Base-by-base conservation (phyloP, 1,284 basidiomycete species). In the Apiotrichum brassicae region DNA sequence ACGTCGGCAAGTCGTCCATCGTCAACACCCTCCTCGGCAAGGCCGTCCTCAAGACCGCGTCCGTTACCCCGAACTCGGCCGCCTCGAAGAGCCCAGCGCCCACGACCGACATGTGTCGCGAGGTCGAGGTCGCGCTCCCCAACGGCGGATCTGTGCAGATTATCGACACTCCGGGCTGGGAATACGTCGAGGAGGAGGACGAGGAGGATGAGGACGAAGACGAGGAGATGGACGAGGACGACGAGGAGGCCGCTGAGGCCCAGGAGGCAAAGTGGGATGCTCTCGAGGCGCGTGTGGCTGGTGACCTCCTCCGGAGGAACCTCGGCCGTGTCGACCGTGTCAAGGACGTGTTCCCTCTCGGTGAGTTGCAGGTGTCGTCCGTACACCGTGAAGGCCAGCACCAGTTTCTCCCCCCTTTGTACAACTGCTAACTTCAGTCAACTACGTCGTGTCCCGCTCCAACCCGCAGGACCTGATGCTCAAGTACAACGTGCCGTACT, bases 261-360 rank as follows among this genome's bases (percentile, higher is more conserved):
- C 76, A 77, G 16, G 77, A 75, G 35, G 76, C 76, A 32, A 70
- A 72, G 33, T 74, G 76, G 59, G 74, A 76, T 51, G 59, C 66
- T 20, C 57, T 74, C 51, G 76, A 77, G 51, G 70, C 64, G 12
- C 62, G 71, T 28, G 81, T 83, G 37, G 81, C 81, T 14, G 80
- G 77, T 37, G 88, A 92, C 62, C 78, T 88, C 51, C 71, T 93
- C 22, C 64, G 90, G 57, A 79, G 91, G 48, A 87, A 84, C 65
- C 81, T 86, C 59, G 87, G 93, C 30, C 81, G 87, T 60, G 84
- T 97, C 35, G 94, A 97, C 69, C 79, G 85, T 35, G 77, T 97
- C 51, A 87, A 90, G 68, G 91, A 97, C 65, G 85, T 89, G 23
- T 72, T 84, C 48, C 82, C 81, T 18, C 81, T 86, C 43, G 79